phyloP scores from a whole-genome alignment of 2,329 filamentous ascomycete genomes.

The Trichophyton mentagrophytes region DNA sequence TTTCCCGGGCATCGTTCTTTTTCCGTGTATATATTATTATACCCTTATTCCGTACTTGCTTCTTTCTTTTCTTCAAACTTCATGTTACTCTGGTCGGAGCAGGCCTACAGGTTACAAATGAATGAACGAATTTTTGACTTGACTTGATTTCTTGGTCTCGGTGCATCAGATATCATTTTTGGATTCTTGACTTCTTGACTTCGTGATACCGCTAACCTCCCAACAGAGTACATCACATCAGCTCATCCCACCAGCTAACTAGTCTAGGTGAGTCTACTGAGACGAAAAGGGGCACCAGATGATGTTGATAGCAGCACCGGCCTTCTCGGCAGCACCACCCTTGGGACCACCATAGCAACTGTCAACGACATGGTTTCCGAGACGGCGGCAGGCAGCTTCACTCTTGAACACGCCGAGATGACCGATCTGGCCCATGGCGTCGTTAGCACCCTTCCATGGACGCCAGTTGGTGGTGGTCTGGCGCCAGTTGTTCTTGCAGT shows the following conservation, averaged over 20 bases:
- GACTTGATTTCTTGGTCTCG: neutral
- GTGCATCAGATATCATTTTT: neutral
- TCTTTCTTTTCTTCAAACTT: neutral
- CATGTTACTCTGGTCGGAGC: neutral
- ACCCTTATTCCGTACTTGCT: neutral
- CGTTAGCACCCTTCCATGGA: neutral
- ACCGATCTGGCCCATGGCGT: neutral
- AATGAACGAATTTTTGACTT: neutral
- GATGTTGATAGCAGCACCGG: constrained; percentile 1
- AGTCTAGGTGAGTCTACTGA: neutral
- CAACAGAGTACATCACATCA: neutral
- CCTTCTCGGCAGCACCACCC: neutral
- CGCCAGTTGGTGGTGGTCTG: neutral
- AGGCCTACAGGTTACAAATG: neutral
- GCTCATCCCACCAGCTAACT: neutral
- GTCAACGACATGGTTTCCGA: neutral
- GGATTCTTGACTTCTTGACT: neutral
- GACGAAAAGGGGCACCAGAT: neutral
- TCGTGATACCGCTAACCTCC: neutral
- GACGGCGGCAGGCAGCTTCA: neutral
- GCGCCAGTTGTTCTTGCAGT: constrained; percentile 1
- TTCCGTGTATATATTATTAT: neutral
- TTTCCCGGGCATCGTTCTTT: neutral
- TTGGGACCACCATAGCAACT: neutral
- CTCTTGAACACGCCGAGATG: neutral